These are phyloP conservation scores for Peniophora sp. DNA, from an alignment of 1,284 basidiomycete genomes.

Conservation along the genomic window DNA sequence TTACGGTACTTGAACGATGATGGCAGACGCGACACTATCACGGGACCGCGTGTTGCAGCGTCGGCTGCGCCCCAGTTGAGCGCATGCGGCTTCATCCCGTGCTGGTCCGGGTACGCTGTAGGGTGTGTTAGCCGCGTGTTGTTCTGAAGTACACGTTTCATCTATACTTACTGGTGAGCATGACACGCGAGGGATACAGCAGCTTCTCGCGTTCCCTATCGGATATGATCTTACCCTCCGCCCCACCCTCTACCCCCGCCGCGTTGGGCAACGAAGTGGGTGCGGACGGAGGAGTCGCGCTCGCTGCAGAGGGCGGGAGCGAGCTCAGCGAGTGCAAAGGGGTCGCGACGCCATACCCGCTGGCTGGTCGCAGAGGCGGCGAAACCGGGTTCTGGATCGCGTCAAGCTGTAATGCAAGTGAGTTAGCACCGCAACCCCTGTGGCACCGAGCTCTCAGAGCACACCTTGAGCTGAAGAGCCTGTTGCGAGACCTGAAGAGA, in stretches of 20 bases:
- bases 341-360: conserved; percentile 14
- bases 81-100: conserved; percentile 70
- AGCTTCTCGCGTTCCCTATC: conserved; percentile 68
- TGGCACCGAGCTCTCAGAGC: conserved; percentile 7
- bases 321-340: conserved; percentile 13
- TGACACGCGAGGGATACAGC: conserved; percentile 70
- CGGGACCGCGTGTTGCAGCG: conserved; percentile 68
- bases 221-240: conserved; percentile 14
- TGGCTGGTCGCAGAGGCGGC: conserved; percentile 19
- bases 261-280: conserved; percentile 11
- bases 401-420: conserved; percentile 25
- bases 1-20: conserved; percentile 86
- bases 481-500: conserved; percentile 66
- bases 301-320: conserved; percentile 1
- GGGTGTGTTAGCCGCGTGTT: not conserved
- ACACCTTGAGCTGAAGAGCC: conserved; percentile 65
- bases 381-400: conserved; percentile 18
- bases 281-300: conserved; percentile 14
- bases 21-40: conserved; percentile 84
- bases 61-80: conserved; percentile 78
- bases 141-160: not conserved
- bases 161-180: conserved; percentile 63
- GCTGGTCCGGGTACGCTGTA: conserved; percentile 64
- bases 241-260: conserved; percentile 12
- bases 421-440: not conserved